Percentiles rank a stretch among this genome's conserved stretches.
Conservation (phyloP, 805 yeast species). For the Starmerella kuoi region DNA sequence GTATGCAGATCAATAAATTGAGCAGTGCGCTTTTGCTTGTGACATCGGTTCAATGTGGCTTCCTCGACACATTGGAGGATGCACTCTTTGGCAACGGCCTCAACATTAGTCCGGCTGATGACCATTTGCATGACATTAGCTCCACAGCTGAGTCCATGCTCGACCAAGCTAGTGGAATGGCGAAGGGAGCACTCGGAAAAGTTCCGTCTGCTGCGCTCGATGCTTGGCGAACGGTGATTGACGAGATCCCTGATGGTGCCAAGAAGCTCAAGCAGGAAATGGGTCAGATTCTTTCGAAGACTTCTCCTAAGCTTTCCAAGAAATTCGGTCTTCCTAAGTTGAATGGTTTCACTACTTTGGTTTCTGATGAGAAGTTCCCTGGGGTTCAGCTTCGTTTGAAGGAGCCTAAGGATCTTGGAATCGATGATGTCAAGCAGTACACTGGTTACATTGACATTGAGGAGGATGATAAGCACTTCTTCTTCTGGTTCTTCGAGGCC, state of each 20-base stretch:
- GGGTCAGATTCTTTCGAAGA: conserved; percentile 11
- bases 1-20: conserved; percentile 8
- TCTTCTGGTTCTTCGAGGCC: conserved; percentile 75
- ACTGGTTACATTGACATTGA: conserved; percentile 76
- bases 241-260: conserved; percentile 25
- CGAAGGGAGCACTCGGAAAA: conserved; percentile 20
- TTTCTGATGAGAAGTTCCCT: conserved; percentile 17
- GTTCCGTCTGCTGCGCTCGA: conserved; percentile 24
- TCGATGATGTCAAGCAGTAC: conserved; percentile 72
- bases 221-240: conserved; percentile 27
- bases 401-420: conserved; percentile 56
- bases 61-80: conserved; percentile 18
- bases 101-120: conserved; percentile 15
- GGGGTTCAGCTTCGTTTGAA: conserved; percentile 44
- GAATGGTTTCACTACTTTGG: conserved; percentile 12
- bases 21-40: conserved; percentile 14
- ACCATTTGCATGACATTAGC: conserved; percentile 9
- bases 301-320: conserved; percentile 6
- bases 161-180: conserved; percentile 24
- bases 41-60: conserved; percentile 16
- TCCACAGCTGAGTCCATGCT: conserved; percentile 11
- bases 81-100: conserved; percentile 7
- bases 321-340: conserved; percentile 5
- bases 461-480: conserved; percentile 76
- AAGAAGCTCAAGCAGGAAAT: conserved; percentile 21